These are phyloP conservation scores for Hygrocybe punicea DNA, from an alignment of 768 basidiomycete genomes.

Conservation along the genomic window DNA sequence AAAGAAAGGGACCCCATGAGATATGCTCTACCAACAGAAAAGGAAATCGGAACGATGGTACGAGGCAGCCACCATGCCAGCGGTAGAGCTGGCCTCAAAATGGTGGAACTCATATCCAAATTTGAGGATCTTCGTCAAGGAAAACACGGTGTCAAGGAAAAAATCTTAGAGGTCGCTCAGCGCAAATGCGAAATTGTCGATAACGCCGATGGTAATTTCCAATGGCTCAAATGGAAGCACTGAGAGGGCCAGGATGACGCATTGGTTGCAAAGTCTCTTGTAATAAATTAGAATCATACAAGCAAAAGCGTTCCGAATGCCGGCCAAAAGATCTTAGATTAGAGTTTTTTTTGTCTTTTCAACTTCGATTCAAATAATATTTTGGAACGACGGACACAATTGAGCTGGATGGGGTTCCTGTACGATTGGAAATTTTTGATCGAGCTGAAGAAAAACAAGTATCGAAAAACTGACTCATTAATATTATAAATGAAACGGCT, in stretches of 20 bases:
- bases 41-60: conserved; percentile 64
- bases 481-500: too few relatives aligned
- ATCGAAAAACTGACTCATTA: too few relatives aligned
- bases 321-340: too few relatives aligned
- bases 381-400: too few relatives aligned
- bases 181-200: conserved; percentile 63
- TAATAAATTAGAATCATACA: too few relatives aligned
- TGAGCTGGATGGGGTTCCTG: background rate
- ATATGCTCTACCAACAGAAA: conserved; percentile 73
- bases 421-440: too few relatives aligned
- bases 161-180: conserved; percentile 70
- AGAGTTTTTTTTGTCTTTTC: background rate
- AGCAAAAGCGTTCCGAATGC: too few relatives aligned
- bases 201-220: conserved; percentile 55
- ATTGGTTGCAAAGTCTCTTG: background rate
- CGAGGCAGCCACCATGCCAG: conserved; percentile 59
- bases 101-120: conserved; percentile 59
- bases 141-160: conserved; percentile 66
- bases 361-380: background rate
- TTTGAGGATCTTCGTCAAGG: conserved; percentile 48
- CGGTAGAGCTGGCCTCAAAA: conserved; percentile 56
- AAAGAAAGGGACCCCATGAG: conserved; percentile 32
- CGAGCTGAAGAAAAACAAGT: too few relatives aligned
- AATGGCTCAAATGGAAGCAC: conserved; percentile 62
- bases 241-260: background rate